phyloP scores from a whole-genome alignment of 306 rosid genomes.

The Acacia confusa region DNA sequence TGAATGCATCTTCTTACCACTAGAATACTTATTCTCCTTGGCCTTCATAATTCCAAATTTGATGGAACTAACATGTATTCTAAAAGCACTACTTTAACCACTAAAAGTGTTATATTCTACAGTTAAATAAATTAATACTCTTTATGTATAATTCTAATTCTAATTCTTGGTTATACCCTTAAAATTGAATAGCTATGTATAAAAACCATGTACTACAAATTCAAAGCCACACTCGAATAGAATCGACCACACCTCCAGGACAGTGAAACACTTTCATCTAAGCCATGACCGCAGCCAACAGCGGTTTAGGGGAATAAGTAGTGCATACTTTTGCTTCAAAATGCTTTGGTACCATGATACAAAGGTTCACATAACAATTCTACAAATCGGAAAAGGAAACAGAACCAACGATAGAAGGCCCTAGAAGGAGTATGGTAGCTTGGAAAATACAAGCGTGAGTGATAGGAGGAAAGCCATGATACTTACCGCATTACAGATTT shows the following conservation, averaged over 20 bases:
- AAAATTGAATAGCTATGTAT: too few species aligned
- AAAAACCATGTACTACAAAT: background rate
- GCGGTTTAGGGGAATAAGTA: background rate
- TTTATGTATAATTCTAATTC: too few species aligned
- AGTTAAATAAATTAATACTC: too few species aligned
- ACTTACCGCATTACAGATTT: background rate
- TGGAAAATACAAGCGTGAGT: conserved; percentile 11
- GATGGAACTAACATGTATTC: too few species aligned
- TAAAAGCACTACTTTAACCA: too few species aligned
- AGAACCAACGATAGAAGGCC: background rate
- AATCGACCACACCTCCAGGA: background rate
- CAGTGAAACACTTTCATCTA: background rate
- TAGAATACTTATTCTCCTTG: too few species aligned
- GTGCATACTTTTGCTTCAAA: background rate
- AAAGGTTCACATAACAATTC: background rate
- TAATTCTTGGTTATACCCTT: too few species aligned
- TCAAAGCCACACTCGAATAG: background rate
- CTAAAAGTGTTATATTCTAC: too few species aligned
- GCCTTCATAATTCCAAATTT: too few species aligned
- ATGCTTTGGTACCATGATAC: background rate
- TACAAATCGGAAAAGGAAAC: background rate
- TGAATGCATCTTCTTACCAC: too few species aligned
- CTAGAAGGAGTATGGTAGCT: background rate
- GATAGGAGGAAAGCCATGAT: background rate
- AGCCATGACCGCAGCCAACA: background rate